Evolutionary conservation across 2,329 filamentous ascomycete species (phyloP).

Genomic region (Pseudocercospora macadamiae): DNA sequence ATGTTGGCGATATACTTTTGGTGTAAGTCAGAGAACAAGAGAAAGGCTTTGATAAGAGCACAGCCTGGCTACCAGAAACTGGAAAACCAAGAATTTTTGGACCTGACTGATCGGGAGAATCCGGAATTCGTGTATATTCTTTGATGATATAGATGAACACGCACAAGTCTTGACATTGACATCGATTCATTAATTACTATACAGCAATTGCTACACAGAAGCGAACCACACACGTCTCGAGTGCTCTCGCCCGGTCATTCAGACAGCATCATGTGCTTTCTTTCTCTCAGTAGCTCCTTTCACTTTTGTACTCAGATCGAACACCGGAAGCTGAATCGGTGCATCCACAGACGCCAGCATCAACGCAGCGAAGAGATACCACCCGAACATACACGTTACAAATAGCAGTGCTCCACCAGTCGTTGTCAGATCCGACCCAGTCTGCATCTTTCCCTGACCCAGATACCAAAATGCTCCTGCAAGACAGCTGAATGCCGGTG

Average conservation of each 20-base stretch:
- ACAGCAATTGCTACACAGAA: too few species aligned
- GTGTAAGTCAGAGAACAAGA: constrained; percentile 61
- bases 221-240: too few species aligned
- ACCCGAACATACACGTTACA: constrained; percentile 52
- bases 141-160: too few species aligned
- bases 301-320: neutral
- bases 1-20: constrained; percentile 66
- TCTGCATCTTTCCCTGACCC: constrained; percentile 31
- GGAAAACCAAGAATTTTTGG: constrained; percentile 67
- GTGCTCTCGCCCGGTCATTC: too few species aligned
- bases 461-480: constrained; percentile 60
- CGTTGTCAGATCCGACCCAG: neutral
- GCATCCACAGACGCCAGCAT: constrained; percentile 58
- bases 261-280: neutral
- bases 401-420: constrained; percentile 55
- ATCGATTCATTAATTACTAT: too few species aligned
- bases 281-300: neutral
- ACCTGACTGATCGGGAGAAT: constrained; percentile 68
- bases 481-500: constrained; percentile 61
- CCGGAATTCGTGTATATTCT: constrained; percentile 60
- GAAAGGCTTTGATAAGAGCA: constrained; percentile 58
- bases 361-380: constrained; percentile 58
- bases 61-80: constrained; percentile 62
- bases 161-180: too few species aligned
- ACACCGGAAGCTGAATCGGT: constrained; percentile 52